Conservation (phyloP, 805 yeast genomes). For the Kodamaea jinghongensis region DNA sequence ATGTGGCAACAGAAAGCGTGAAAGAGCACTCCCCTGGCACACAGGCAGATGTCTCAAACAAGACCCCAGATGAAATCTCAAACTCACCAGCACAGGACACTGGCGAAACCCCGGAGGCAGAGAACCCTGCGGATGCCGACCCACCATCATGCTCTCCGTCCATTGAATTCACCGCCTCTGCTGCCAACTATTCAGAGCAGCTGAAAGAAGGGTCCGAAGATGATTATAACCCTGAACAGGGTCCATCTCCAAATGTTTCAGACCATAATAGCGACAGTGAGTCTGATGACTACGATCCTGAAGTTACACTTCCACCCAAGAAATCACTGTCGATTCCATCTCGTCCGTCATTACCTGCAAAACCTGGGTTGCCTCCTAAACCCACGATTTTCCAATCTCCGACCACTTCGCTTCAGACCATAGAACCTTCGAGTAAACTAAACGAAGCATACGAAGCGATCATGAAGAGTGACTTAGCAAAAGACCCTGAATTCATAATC, state of each 20-base stretch:
- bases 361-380: slow-evolving; percentile 27
- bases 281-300: slow-evolving; percentile 16
- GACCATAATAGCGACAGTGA: slow-evolving; percentile 3
- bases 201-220: slow-evolving; percentile 5
- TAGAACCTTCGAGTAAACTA: slow-evolving; percentile 18
- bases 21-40: no score
- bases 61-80: no score
- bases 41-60: no score
- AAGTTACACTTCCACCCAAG: slow-evolving; percentile 4
- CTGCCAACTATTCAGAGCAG: no score
- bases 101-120: no score
- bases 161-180: no score
- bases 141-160: no score
- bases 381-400: slow-evolving; percentile 18
- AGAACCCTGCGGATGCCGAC: no score
- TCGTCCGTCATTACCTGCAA: not conserved
- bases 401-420: not conserved
- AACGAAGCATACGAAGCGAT: slow-evolving; percentile 36
- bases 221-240: slow-evolving; percentile 3
- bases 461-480: slow-evolving; percentile 33
- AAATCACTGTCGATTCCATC: not conserved
- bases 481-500: slow-evolving; percentile 35
- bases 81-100: no score
- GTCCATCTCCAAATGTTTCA: not conserved
- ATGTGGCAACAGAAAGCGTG: no score